Conservation (phyloP, 257 asterid species). For the Solanum microdontum region DNA sequence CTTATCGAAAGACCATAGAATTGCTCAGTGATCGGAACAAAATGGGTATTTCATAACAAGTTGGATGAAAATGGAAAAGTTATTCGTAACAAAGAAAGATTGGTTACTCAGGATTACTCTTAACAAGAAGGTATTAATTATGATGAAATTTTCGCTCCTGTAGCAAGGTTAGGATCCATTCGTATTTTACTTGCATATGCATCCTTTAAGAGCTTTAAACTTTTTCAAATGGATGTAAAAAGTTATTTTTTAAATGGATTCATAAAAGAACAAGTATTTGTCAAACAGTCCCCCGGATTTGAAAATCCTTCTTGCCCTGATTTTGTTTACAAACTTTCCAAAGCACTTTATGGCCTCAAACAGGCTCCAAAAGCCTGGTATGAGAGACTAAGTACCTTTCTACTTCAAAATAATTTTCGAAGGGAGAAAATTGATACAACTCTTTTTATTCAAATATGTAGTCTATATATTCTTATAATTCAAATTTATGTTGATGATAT, state of each 20-base stretch:
- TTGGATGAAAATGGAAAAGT: no score
- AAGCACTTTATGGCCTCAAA: background rate
- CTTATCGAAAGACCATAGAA: no score
- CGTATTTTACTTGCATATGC: background rate
- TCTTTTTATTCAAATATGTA: no score
- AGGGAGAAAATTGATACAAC: background rate
- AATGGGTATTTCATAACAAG: no score
- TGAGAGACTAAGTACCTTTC: background rate
- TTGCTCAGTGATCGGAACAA: no score
- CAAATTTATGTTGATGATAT: background rate
- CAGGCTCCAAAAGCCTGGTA: background rate
- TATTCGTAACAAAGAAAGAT: background rate
- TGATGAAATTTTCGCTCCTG: background rate
- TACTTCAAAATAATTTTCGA: no score
- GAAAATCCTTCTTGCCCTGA: background rate
- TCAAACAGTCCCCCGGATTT: background rate
- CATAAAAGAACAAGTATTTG: background rate
- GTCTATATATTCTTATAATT: background rate
- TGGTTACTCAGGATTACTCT: background rate
- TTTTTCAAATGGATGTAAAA: background rate
- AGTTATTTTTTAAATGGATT: no score
- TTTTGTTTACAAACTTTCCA: background rate
- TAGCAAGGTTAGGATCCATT: background rate
- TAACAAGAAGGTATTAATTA: no score
- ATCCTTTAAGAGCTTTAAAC: background rate